phyloP scores from a whole-genome alignment of 257 asterid species.

The Solanum pimpinellifolium region DNA sequence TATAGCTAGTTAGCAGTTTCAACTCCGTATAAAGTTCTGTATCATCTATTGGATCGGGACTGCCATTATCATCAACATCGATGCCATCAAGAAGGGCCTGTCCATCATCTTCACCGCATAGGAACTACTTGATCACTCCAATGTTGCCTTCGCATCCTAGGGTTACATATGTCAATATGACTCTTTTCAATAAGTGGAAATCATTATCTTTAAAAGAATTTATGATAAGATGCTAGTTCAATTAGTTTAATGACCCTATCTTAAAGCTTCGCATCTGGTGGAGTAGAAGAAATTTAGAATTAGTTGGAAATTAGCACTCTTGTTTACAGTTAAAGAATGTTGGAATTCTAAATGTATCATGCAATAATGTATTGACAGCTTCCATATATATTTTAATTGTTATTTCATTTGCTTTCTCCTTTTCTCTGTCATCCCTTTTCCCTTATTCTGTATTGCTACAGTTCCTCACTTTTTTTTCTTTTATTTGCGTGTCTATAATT shows the following conservation, averaged over 20 bases:
- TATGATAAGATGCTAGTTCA: background rate
- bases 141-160: background rate
- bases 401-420: background rate
- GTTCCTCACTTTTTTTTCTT: background rate
- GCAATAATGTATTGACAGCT: background rate
- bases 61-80: background rate
- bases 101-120: background rate
- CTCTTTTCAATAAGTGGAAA: background rate
- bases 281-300: background rate
- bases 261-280: background rate
- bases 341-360: background rate
- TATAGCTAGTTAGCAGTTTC: background rate
- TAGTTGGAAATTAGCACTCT: background rate
- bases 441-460: background rate
- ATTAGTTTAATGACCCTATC: background rate
- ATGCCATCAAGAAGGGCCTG: background rate
- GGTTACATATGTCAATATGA: background rate
- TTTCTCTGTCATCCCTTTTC: background rate
- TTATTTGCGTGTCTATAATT: constrained; percentile 1
- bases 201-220: background rate
- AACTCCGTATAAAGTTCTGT: background rate
- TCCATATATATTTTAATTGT: background rate
- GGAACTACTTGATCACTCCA: background rate
- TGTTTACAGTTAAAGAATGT: background rate
- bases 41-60: background rate